A percentile compares a stretch with the other conserved stretches of the same genome.
Conservation (phyloP, 108 stramenopile species). For the Parietichytrium sp. region DNA sequence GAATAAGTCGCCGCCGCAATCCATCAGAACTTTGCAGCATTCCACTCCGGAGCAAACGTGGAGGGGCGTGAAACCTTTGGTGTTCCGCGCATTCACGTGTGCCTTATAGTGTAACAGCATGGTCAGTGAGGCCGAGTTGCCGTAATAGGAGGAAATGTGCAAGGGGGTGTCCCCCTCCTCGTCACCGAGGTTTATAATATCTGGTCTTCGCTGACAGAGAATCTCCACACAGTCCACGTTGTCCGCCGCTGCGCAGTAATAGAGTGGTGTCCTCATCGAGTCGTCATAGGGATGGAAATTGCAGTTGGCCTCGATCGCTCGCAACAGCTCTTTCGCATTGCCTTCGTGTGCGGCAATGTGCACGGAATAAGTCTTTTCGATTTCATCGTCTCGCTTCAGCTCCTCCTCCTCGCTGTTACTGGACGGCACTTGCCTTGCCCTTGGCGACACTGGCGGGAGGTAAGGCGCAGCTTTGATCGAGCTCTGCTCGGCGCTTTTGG, state of each 20-base stretch:
- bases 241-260: slow-evolving; percentile 22
- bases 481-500: not conserved
- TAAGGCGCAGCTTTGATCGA: not conserved
- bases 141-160: slow-evolving; percentile 11
- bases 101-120: not conserved
- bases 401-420: not conserved
- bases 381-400: not conserved
- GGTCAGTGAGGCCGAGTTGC: not conserved
- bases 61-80: not conserved
- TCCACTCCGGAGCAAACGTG: not conserved
- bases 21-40: slow-evolving; percentile 31
- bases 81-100: not conserved
- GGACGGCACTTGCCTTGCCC: not conserved
- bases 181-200: slow-evolving; percentile 11
- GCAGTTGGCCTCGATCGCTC: not conserved
- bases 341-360: slow-evolving; percentile 32
- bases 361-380: not conserved
- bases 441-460: slow-evolving; percentile 1
- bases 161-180: not conserved
- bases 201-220: not conserved
- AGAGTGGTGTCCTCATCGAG: not conserved
- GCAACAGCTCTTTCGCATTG: not conserved
- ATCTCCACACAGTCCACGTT: not conserved
- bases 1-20: not conserved
- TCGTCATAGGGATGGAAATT: not conserved